Evolutionary conservation across 306 rosid genomes (phyloP).

Genomic region (Myrica gale): DNA sequence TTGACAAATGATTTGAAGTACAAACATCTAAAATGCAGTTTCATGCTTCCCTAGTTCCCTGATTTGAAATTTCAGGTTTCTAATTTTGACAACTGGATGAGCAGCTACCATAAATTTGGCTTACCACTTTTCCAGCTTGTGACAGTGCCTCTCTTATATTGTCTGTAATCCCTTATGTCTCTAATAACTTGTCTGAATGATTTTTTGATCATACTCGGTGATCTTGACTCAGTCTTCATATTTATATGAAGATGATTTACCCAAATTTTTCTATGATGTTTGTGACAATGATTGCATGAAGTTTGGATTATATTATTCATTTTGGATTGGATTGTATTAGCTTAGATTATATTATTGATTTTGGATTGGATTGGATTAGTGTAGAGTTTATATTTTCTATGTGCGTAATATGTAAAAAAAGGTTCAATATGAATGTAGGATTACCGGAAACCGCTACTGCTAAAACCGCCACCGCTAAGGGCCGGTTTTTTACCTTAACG

Average conservation of each 20-base stretch:
- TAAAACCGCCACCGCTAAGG: too few relatives aligned
- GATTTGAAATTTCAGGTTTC: neutral
- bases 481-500: too few relatives aligned
- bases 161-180: neutral
- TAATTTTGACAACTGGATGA: neutral
- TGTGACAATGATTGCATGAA: neutral
- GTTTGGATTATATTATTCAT: too few relatives aligned
- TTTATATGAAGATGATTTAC: neutral
- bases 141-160: neutral
- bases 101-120: neutral
- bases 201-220: neutral
- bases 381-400: too few relatives aligned
- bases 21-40: neutral
- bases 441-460: too few relatives aligned
- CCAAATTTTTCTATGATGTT: too few relatives aligned
- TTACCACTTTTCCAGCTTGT: neutral
- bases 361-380: too few relatives aligned
- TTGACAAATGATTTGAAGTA: neutral
- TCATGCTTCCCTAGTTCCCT: neutral
- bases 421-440: too few relatives aligned
- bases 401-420: too few relatives aligned
- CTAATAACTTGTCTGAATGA: neutral
- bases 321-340: too few relatives aligned
- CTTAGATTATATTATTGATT: too few relatives aligned
- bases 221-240: neutral